Base-by-base conservation (phyloP, 1,139 yeast genomes). In the Sugiyamaella novakii region DNA sequence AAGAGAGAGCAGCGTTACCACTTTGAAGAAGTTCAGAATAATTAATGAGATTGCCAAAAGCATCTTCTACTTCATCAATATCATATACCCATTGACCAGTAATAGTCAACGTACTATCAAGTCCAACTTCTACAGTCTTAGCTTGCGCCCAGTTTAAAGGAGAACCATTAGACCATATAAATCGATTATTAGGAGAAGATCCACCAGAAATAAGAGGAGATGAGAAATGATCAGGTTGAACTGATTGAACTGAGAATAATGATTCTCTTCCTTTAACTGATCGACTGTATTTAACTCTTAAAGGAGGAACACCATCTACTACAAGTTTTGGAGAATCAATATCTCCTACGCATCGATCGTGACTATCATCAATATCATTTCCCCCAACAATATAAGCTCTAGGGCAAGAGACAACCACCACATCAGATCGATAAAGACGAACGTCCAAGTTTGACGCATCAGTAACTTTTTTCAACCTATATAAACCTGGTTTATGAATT, bases 381-480 rank as follows among this genome's bases (percentile, higher is more conserved):
- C 21, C 12, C 11, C 44, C 48, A 11, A 67, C 61, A 53, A 82
- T 76, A 31, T 70, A 64, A 0, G 87, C 94, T 15, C 72, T 72
- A 1, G 99, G 99, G 65, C 99, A 92, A 35, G 74, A 66, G 1
- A 95, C 81, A 11, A 92, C 76, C 27, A 84, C 63, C 28, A 88
- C 76, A 49, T 83, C 84, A 0, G 87, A 79, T 51, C 78, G 81
- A 55, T 76, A 79, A 1, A 84, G 74, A 54, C 88, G 76, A 39
- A 92, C 81, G 29, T 78, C 78, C 45, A 85, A 70, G 28, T 79
- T 78, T 31, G 85, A 81, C 3, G 75, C 69, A 60, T 88, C 97
- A 11, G 77, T 65, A 1, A 91, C 92, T 51, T 77, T 76, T 22
- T 71, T 73, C 11, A 92, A 73, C 52, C 79, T 78, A 66, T 92